phyloP scores from a whole-genome alignment of 345 rosid genomes.

The Populus euphratica region DNA sequence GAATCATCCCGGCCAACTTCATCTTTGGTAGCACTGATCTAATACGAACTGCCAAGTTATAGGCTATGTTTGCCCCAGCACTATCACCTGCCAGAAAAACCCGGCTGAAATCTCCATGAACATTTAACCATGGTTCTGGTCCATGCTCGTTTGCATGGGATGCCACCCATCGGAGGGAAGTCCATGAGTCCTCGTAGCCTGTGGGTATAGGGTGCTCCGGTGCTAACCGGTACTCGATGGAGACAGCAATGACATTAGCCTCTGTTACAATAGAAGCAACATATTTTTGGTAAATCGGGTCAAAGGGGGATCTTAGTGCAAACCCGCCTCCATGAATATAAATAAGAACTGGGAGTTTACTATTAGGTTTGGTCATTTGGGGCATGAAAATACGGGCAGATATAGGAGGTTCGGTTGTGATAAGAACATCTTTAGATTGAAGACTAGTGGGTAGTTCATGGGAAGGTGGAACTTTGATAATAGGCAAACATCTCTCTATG shows the following conservation, averaged over 20 bases:
- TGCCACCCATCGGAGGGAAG: constrained; percentile 12
- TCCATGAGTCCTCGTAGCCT: background rate
- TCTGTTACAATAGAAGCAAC: background rate
- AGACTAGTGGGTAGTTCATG: constrained; percentile 9
- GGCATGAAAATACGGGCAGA: constrained; percentile 35
- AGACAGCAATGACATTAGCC: constrained; percentile 7
- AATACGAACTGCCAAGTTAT: constrained; percentile 12
- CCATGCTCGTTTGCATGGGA: constrained; percentile 1
- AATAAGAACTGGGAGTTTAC: constrained; percentile 14
- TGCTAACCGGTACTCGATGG: constrained; percentile 3
- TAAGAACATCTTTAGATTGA: constrained; percentile 36
- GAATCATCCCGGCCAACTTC: background rate
- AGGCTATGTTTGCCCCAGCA: constrained; percentile 12
- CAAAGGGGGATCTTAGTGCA: constrained; percentile 29
- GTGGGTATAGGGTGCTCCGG: constrained; percentile 8
- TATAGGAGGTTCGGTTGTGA: constrained; percentile 22
- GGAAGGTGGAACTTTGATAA: constrained; percentile 4
- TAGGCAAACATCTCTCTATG: constrained; percentile 4
- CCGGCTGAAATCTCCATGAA: constrained; percentile 10
- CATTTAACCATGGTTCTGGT: background rate
- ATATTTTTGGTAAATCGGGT: background rate
- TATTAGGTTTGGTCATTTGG: background rate
- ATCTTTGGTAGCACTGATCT: constrained; percentile 1
- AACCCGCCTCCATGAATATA: constrained; percentile 49
- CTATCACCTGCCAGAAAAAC: constrained; percentile 17